phyloP scores from a whole-genome alignment of 2,329 filamentous ascomycete species.

The Dactylella cylindrospora region DNA sequence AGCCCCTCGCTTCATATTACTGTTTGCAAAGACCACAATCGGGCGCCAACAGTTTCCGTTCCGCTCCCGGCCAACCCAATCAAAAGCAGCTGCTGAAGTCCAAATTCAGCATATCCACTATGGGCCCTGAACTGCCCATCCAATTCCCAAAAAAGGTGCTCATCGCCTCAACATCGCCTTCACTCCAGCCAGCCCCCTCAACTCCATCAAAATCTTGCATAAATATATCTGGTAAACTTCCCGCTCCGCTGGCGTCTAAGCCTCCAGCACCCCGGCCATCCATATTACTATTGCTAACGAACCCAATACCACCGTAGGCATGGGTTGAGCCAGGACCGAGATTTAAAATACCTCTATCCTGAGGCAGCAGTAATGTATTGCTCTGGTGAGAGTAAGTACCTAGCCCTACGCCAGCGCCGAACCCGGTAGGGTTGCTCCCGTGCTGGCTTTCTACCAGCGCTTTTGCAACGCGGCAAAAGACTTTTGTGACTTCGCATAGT shows the following conservation, averaged over 20 bases:
- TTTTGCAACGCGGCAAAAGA: conserved; percentile 41
- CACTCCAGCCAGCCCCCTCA: conserved; percentile 28
- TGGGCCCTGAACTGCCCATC: conserved; percentile 42
- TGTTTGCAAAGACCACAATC: too few relatives aligned
- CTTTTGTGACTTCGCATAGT: conserved; percentile 28
- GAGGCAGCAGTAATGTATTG: conserved; percentile 34
- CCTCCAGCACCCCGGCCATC: conserved; percentile 3
- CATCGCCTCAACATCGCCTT: conserved; percentile 39
- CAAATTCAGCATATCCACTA: conserved; percentile 42
- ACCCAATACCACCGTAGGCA: too few relatives aligned
- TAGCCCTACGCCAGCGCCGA: conserved; percentile 10
- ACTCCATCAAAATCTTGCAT: conserved; percentile 43
- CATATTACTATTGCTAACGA: too few relatives aligned
- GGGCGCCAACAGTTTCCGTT: too few relatives aligned
- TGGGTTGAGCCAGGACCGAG: too few relatives aligned
- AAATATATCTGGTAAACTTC: conserved; percentile 32
- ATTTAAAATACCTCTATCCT: conserved; percentile 30
- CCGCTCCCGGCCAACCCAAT: too few relatives aligned
- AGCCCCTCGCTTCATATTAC: too few relatives aligned
- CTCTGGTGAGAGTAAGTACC: conserved; percentile 35
- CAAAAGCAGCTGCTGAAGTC: conserved; percentile 43
- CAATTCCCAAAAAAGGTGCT: conserved; percentile 43
- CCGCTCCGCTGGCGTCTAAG: neutral
- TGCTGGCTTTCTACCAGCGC: conserved; percentile 22
- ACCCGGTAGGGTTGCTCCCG: too few relatives aligned